Evolutionary conservation across 2,329 filamentous ascomycete species (phyloP).

Genomic region (Huntiella decipiens): DNA sequence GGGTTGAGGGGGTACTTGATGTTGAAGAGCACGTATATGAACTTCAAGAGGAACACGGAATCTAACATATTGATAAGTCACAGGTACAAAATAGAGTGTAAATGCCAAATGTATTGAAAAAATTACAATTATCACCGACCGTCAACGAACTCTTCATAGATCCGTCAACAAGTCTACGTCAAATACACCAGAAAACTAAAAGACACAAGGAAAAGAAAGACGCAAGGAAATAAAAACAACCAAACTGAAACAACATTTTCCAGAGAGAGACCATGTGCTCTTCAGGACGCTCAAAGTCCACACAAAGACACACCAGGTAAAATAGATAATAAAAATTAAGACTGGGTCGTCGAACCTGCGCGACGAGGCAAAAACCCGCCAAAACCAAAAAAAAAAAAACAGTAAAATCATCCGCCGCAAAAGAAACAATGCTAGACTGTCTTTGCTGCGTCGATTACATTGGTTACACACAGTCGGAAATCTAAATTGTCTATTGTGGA

Average conservation of each 20-base stretch:
- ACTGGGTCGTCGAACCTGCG: not conserved
- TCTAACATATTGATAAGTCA: slow-evolving; percentile 4
- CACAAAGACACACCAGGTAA: not conserved
- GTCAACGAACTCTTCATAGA: not conserved
- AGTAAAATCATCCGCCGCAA: not conserved
- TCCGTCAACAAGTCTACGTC: not conserved
- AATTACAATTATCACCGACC: slow-evolving; percentile 10
- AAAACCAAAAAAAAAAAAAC: not conserved
- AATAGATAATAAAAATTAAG: not conserved
- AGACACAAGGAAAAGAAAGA: not conserved
- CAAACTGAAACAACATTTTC: slow-evolving; percentile 6
- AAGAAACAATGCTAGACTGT: not conserved
- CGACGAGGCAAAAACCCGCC: not conserved
- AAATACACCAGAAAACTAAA: not conserved
- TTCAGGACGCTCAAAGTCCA: not conserved
- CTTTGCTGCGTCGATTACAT: no score
- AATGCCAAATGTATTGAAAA: slow-evolving; percentile 10
- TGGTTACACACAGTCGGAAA: no score
- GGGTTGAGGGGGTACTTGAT: slow-evolving; percentile 12
- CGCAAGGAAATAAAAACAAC: slow-evolving; percentile 8
- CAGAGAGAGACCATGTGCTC: not conserved
- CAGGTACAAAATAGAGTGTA: not conserved
- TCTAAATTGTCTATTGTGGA: no score
- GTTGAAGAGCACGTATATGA: not conserved
- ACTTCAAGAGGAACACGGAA: slow-evolving; percentile 13